Percentiles rank a stretch among this genome's conserved stretches.
phyloP scores from a whole-genome alignment of 2,329 filamentous ascomycete genomes.

The Ascochyta clinopodiicola region DNA sequence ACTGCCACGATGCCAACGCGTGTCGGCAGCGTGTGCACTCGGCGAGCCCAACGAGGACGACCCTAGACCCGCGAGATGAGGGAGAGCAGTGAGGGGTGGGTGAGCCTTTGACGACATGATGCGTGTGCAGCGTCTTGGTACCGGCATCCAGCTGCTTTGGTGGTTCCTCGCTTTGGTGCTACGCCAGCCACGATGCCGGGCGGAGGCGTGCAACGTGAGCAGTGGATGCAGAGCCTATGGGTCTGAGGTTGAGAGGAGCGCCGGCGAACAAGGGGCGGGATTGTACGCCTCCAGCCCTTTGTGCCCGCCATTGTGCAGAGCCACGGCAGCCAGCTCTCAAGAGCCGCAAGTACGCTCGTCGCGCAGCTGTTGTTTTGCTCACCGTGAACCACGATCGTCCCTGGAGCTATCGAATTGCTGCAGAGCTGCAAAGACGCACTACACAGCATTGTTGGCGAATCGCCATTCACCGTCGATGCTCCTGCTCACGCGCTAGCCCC shows the following conservation, averaged over 20 bases:
- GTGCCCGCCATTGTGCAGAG: slow-evolving; percentile 4
- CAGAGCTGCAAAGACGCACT: slow-evolving; percentile 1
- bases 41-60: slow-evolving; percentile 5
- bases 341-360: slow-evolving; percentile 3
- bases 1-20: slow-evolving; percentile 18
- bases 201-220: slow-evolving; percentile 21
- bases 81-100: slow-evolving; percentile 8
- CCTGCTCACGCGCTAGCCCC: slow-evolving; percentile 5
- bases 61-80: slow-evolving; percentile 7
- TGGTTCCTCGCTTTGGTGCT: slow-evolving; percentile 26
- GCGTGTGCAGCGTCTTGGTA: slow-evolving; percentile 5
- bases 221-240: slow-evolving; percentile 22
- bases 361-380: slow-evolving; percentile 9
- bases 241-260: not conserved
- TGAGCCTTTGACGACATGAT: slow-evolving; percentile 13
- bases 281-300: slow-evolving; percentile 14
- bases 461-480: slow-evolving; percentile 5
- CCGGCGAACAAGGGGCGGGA: slow-evolving; percentile 14
- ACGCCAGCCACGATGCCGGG: slow-evolving; percentile 40
- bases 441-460: slow-evolving; percentile 1
- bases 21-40: slow-evolving; percentile 9
- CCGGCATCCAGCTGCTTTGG: not conserved
- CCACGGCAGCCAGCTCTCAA: not conserved
- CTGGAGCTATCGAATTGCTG: slow-evolving; percentile 11
- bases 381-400: slow-evolving; percentile 6